Base-by-base conservation (phyloP, 2,329 filamentous ascomycete genomes). In the Chalara sp. region DNA sequence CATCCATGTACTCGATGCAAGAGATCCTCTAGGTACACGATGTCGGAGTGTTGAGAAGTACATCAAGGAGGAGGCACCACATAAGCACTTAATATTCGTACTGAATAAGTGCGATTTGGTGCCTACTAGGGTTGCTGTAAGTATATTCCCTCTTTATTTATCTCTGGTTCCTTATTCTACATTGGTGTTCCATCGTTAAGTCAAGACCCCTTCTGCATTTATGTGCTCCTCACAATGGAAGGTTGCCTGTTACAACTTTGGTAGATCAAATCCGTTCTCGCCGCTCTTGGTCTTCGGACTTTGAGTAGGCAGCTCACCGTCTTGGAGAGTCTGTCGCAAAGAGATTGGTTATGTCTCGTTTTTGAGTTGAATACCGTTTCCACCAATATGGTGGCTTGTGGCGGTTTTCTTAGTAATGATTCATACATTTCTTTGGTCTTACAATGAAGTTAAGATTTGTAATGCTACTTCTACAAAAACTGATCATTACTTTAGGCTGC, bases 391-490 rank as follows among this genome's bases (percentile, higher is more conserved):
- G 78, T 73, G 70, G 73, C 72, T 72, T 72, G 73, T 91, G 83
- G 86, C 81, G 81, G 80, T 80, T 77, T 87, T 97, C 93, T 95
- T 99, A 99, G 93, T 97, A 86, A 89, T 86, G 88, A 87, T 86
- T 86, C 91, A 92, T 80, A 99, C 86, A 91, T 82, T 8, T 31
- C 45, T 51, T 41, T 44, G 11, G 50, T 49, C 33, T 42, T 45
- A 46, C 33, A 35, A 40, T 35, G n/a, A 43, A 48, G n/a, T 44
- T 49, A 32, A 30, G 10, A 30, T 61, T 61, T 72, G 53, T 62
- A 64, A 59, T 47, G 21, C 21, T 21, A 37, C n/a, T 37, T n/a
- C 8, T 37, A 37, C 35, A 37, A 37, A 37, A 37, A 4, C 35
- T 59, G 44, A 58, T 63, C 55, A 59, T 56, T 55, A 63, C 60